phyloP scores from a whole-genome alignment of 176 grass and related monocot genomes.

The Metroxylon sagu region DNA sequence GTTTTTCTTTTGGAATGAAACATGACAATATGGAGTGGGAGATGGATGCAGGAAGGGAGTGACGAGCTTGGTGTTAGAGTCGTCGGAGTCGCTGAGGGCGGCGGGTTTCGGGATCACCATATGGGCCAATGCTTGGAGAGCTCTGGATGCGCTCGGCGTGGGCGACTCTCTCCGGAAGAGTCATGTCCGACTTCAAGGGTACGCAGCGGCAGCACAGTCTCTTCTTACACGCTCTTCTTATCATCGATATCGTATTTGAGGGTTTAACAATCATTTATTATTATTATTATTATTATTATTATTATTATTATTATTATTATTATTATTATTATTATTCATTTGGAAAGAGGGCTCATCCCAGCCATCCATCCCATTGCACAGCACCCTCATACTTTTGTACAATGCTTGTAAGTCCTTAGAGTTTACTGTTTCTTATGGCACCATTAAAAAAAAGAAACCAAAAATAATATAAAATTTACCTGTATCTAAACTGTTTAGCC shows the following conservation, averaged over 20 bases:
- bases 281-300: no score
- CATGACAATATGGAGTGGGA: not conserved
- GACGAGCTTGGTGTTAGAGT: conserved; percentile 65
- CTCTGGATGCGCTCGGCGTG: conserved; percentile 60
- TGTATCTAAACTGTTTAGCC: no score
- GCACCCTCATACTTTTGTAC: not conserved
- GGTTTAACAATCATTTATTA: no score
- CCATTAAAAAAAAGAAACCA: no score
- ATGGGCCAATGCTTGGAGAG: conserved; percentile 56
- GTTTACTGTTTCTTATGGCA: no score
- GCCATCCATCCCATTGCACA: no score
- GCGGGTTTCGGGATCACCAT: conserved; percentile 41
- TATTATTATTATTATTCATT: no score
- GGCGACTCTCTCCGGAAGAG: conserved; percentile 50
- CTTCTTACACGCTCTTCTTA: not conserved
- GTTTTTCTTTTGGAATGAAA: no score
- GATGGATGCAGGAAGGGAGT: conserved; percentile 45
- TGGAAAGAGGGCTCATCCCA: not conserved
- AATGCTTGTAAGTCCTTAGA: not conserved
- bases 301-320: no score
- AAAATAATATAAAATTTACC: no score
- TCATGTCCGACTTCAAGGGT: conserved; percentile 31
- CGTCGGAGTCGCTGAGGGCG: conserved; percentile 41
- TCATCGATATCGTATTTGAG: not conserved
- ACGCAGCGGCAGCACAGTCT: not conserved